A percentile compares a stretch with the other conserved stretches of the same genome.
These are phyloP conservation scores for Fraxinus americana DNA, from an alignment of 257 asterid genomes.

Conservation along the genomic window DNA sequence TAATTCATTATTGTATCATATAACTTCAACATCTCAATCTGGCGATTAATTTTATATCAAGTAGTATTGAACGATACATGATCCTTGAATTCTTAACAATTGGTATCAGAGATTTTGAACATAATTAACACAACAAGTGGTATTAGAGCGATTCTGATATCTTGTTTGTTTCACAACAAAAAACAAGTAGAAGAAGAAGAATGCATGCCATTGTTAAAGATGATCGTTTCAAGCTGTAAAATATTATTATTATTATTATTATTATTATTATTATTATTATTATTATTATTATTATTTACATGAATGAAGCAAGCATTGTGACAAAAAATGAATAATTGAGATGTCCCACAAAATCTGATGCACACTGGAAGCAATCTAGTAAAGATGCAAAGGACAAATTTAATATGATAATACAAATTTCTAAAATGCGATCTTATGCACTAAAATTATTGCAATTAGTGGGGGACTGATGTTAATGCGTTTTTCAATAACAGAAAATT, in stretches of 20 bases:
- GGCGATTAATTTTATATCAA: too few relatives aligned
- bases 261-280: neutral
- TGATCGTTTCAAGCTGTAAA: slow-evolving; percentile 8
- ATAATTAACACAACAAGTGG: too few relatives aligned
- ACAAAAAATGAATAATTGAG: slow-evolving; percentile 53
- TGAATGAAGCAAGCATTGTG: slow-evolving; percentile 31
- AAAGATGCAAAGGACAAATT: slow-evolving; percentile 56
- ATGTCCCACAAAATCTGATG: slow-evolving; percentile 70
- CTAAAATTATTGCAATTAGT: slow-evolving; percentile 25
- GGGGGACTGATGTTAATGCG: slow-evolving; percentile 34
- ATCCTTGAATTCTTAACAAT: too few relatives aligned
- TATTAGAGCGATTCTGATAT: too few relatives aligned
- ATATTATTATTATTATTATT: neutral
- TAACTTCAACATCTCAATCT: too few relatives aligned
- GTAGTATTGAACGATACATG: too few relatives aligned
- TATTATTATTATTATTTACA: neutral
- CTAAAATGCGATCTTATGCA: slow-evolving; percentile 36
- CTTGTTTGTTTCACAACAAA: neutral
- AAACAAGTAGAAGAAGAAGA: slow-evolving; percentile 6
- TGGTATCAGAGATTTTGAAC: too few relatives aligned
- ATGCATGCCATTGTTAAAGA: slow-evolving; percentile 15
- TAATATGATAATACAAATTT: slow-evolving; percentile 33
- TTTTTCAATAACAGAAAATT: neutral
- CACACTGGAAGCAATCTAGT: slow-evolving; percentile 58
- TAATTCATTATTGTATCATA: too few relatives aligned